Evolutionary conservation across 805 yeast genomes (phyloP).

Genomic region (Ogataea saltuana): DNA sequence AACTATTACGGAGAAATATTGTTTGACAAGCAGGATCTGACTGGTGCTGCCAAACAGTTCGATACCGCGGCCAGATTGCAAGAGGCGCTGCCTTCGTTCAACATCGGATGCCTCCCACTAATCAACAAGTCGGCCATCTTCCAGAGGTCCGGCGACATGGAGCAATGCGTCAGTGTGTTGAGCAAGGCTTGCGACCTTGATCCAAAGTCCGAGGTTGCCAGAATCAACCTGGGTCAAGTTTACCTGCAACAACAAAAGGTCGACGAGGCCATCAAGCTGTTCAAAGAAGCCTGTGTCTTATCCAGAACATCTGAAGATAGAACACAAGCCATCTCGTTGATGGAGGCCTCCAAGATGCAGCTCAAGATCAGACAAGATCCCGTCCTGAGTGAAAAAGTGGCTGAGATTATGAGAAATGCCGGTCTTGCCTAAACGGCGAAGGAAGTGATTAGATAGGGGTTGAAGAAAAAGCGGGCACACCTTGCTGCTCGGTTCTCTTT

Average conservation of each 20-base stretch:
- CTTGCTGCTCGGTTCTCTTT: too few relatives aligned
- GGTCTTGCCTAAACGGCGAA: constrained; percentile 19
- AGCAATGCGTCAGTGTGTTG: constrained; percentile 64
- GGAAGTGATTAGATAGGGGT: constrained; percentile 3
- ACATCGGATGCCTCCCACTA: constrained; percentile 86
- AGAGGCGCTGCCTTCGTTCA: constrained; percentile 61
- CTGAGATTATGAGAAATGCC: constrained; percentile 52
- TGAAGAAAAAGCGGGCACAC: neutral
- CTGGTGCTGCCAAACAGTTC: constrained; percentile 77
- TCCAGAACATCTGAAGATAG: constrained; percentile 86
- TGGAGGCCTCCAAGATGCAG: constrained; percentile 93
- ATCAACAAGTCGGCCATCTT: constrained; percentile 82
- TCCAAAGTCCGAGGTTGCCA: constrained; percentile 86
- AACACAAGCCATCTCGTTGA: constrained; percentile 85
- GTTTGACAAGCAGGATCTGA: constrained; percentile 73
- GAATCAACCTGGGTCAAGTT: constrained; percentile 88
- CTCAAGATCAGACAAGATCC: constrained; percentile 73
- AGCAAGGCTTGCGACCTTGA: constrained; percentile 78
- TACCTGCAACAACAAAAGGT: constrained; percentile 80
- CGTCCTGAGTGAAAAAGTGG: constrained; percentile 58
- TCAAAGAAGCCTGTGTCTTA: constrained; percentile 78
- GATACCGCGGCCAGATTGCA: constrained; percentile 86
- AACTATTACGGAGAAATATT: constrained; percentile 94
- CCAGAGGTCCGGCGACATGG: constrained; percentile 54
- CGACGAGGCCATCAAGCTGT: constrained; percentile 76